Evolutionary conservation across 148 eudicot species (phyloP).

Genomic region (Rhododendron kiyosumense): DNA sequence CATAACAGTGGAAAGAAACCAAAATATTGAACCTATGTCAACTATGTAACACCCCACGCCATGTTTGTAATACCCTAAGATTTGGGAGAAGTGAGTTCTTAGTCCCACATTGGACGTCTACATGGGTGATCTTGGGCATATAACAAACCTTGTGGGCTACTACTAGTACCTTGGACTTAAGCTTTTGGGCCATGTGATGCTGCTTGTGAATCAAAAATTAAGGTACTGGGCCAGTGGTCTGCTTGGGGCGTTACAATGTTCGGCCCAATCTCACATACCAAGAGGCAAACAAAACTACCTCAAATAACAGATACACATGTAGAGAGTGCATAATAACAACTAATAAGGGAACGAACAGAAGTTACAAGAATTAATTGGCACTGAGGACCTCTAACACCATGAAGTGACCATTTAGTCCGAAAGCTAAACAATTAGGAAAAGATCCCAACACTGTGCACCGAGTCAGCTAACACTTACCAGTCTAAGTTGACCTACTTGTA

Average conservation of each 20-base stretch:
- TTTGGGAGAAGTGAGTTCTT: too few species aligned
- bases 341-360: background rate
- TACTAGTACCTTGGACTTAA: too few species aligned
- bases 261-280: background rate
- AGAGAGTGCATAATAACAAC: background rate
- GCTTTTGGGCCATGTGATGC: too few species aligned
- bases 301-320: background rate
- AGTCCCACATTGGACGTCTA: too few species aligned
- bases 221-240: too few species aligned
- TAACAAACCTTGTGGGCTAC: too few species aligned
- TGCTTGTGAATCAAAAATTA: too few species aligned
- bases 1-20: background rate
- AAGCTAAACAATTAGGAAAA: background rate
- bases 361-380: background rate
- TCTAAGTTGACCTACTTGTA: background rate
- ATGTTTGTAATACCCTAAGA: background rate
- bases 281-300: background rate
- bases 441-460: background rate
- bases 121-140: too few species aligned
- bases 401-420: background rate
- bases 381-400: background rate
- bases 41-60: background rate
- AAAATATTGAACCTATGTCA: background rate
- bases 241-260: background rate
- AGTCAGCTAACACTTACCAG: background rate